Conservation (phyloP, 1,284 basidiomycete genomes). For the Ustilago trichophora region DNA sequence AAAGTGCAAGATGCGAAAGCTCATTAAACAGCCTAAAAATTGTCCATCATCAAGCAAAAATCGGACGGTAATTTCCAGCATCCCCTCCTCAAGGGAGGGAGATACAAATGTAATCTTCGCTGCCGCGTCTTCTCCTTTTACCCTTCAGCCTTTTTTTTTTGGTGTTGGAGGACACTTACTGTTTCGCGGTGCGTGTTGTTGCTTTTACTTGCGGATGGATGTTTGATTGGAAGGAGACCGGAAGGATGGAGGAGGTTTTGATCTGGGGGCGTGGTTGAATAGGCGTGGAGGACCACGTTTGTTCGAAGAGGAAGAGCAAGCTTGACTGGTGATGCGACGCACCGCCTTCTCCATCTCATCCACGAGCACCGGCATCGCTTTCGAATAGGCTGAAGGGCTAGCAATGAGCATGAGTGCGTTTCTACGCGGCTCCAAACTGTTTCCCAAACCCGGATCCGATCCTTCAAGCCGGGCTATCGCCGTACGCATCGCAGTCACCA, state of each 20-base stretch:
- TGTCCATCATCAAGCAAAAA: slow-evolving; percentile 55
- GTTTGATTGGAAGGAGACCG: too few relatives aligned
- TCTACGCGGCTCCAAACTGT: slow-evolving; percentile 3
- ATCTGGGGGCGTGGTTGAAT: too few relatives aligned
- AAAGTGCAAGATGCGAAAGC: slow-evolving; percentile 9
- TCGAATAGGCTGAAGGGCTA: slow-evolving; percentile 9
- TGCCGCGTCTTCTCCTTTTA: not conserved
- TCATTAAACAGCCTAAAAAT: slow-evolving; percentile 59
- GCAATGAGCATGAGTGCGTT: slow-evolving; percentile 22
- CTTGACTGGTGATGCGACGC: not conserved
- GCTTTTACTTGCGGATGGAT: too few relatives aligned
- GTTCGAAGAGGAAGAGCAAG: too few relatives aligned
- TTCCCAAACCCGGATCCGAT: not conserved
- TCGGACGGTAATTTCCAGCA: slow-evolving; percentile 65
- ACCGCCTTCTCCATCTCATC: slow-evolving; percentile 14
- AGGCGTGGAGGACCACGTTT: too few relatives aligned
- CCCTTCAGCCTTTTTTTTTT: not conserved
- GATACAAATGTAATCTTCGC: slow-evolving; percentile 43
- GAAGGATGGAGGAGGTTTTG: too few relatives aligned
- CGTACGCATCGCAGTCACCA: slow-evolving; percentile 40
- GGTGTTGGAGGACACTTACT: slow-evolving; percentile 7
- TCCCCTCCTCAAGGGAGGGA: slow-evolving; percentile 15
- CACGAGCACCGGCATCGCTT: slow-evolving; percentile 13
- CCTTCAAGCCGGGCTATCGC: slow-evolving; percentile 12
- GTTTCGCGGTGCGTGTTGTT: not conserved